Conservation (phyloP, 192 early-diverging fungal species). For the Linnemannia schmuckeri region DNA sequence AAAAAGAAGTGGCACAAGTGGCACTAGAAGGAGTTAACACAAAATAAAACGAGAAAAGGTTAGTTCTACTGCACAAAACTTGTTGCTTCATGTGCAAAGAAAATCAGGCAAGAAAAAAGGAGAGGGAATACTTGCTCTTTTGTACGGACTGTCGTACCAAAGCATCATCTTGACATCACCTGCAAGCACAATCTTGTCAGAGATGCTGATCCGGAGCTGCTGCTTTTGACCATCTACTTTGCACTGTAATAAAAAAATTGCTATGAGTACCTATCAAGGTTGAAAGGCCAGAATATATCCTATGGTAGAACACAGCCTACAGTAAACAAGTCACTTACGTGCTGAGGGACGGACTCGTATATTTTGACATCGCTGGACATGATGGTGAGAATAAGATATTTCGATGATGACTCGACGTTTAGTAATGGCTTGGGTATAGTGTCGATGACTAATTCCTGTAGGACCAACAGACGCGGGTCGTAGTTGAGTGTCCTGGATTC, state of each 20-base stretch:
- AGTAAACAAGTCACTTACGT: conserved; percentile 4
- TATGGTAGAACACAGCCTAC: neutral
- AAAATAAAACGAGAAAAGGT: neutral
- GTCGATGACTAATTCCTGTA: conserved; percentile 47
- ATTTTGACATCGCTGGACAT: conserved; percentile 40
- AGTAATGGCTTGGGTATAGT: conserved; percentile 41
- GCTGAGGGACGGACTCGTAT: conserved; percentile 40
- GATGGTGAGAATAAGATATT: conserved; percentile 47
- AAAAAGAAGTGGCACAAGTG: conserved; percentile 62
- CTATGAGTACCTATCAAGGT: neutral
- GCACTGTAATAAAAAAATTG: conserved; percentile 16
- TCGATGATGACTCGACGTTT: conserved; percentile 28
- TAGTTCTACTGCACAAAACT: neutral
- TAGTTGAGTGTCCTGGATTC: conserved; percentile 31
- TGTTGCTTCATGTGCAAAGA: neutral
- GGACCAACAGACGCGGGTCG: conserved; percentile 24
- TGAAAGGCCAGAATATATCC: neutral
- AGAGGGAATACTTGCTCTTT: conserved; percentile 35
- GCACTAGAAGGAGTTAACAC: neutral
- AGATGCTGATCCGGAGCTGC: conserved; percentile 38
- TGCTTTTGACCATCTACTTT: conserved; percentile 22
- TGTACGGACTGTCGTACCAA: conserved; percentile 49
- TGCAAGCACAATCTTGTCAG: conserved; percentile 43
- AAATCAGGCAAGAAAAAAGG: neutral
- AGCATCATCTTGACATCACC: conserved; percentile 55